Evolutionary conservation across 2,329 filamentous ascomycete genomes (phyloP).

Genomic region (Microcyclosporella mali): DNA sequence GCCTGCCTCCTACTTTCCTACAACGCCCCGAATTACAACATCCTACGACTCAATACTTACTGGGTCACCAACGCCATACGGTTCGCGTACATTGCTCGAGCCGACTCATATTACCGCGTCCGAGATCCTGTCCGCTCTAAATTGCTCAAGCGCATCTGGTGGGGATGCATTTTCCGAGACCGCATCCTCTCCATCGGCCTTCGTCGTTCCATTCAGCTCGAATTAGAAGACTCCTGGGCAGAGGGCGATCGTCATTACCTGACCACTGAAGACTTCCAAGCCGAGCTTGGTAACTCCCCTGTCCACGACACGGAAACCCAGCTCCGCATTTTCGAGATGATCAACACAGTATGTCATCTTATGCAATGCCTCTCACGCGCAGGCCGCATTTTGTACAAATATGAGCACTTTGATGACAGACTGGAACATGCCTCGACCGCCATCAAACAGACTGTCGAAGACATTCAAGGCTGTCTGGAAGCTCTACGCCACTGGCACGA

Average conservation of each 20-base stretch:
- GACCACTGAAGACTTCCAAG: conserved; percentile 14
- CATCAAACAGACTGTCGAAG: conserved; percentile 9
- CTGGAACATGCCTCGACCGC: conserved; percentile 13
- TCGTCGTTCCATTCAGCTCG: conserved; percentile 12
- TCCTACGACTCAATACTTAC: conserved; percentile 18
- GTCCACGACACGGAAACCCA: conserved; percentile 21
- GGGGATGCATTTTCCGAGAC: conserved; percentile 19
- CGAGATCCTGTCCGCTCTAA: conserved; percentile 13
- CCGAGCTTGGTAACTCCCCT: conserved; percentile 16
- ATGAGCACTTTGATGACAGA: conserved; percentile 18
- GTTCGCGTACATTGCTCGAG: conserved; percentile 16
- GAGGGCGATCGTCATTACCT: conserved; percentile 16
- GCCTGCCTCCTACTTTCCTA: conserved; percentile 17
- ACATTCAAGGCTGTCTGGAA: conserved; percentile 14
- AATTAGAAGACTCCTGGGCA: conserved; percentile 14
- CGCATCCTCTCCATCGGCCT: conserved; percentile 17
- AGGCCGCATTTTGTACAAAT: conserved; percentile 13
- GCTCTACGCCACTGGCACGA: conserved; percentile 17
- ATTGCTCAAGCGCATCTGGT: conserved; percentile 19
- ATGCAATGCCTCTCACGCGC: conserved; percentile 17
- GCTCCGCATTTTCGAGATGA: conserved; percentile 17
- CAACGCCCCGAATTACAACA: conserved; percentile 18
- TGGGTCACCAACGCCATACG: conserved; percentile 21
- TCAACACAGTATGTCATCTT: conserved; percentile 14
- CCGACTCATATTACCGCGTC: conserved; percentile 14